Percentiles rank a stretch among this genome's conserved stretches.
Conservation (phyloP, 257 asterid species). For the Lavandula angustifolia region DNA sequence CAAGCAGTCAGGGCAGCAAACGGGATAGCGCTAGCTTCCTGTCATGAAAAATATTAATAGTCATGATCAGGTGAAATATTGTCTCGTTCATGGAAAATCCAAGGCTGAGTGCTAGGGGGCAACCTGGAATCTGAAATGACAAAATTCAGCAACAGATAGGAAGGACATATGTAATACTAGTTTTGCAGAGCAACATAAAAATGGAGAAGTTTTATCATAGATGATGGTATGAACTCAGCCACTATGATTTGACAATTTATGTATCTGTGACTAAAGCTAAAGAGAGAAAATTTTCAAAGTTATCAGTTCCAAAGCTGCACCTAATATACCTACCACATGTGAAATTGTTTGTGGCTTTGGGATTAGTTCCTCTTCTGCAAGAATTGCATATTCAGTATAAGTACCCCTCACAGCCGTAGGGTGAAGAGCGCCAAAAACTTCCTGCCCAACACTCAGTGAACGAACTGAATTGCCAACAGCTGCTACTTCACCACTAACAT, state of each 20-base stretch:
- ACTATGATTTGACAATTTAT: neutral
- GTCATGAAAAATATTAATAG: constrained; percentile 21
- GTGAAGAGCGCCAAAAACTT: constrained; percentile 95
- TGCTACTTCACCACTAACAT: constrained; percentile 94
- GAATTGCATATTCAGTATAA: constrained; percentile 85
- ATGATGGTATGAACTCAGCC: neutral
- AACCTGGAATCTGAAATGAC: constrained; percentile 19
- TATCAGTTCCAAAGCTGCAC: constrained; percentile 19
- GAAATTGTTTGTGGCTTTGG: constrained; percentile 76
- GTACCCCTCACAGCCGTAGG: constrained; percentile 99
- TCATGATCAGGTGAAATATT: neutral
- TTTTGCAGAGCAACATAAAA: constrained; percentile 10
- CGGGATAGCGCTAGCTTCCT: constrained; percentile 99
- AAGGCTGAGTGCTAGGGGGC: constrained; percentile 11
- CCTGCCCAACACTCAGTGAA: constrained; percentile 76
- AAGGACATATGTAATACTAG: constrained; percentile 7
- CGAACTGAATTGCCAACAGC: constrained; percentile 75
- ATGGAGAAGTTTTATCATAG: neutral
- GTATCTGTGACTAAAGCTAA: constrained; percentile 10
- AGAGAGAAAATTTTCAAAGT: neutral
- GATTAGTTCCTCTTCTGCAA: constrained; percentile 77
- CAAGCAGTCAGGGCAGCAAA: constrained; percentile 99
- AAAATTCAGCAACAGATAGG: constrained; percentile 17
- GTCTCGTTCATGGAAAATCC: constrained; percentile 10
- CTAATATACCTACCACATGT: constrained; percentile 63